phyloP scores from a whole-genome alignment of 345 rosid genomes.

The Pseudoturritis turrita region DNA sequence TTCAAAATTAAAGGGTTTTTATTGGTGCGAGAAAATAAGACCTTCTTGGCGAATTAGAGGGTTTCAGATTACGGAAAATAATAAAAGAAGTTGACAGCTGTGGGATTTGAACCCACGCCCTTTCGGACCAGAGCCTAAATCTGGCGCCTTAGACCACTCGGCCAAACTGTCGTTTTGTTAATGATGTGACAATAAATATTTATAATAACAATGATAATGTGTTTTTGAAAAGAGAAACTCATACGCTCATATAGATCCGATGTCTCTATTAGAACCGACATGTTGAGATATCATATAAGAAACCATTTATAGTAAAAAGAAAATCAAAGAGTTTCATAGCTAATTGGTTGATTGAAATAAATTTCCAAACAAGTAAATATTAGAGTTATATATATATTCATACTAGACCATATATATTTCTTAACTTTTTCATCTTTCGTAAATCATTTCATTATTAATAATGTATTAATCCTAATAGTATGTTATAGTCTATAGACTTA shows the following conservation, averaged over 20 bases:
- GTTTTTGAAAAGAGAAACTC: too few species aligned
- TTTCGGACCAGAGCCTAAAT: constrained; percentile 99
- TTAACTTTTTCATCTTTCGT: not conserved
- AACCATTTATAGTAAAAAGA: not conserved
- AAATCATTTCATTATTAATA: not conserved
- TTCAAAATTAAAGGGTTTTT: not conserved
- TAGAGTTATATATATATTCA: not conserved
- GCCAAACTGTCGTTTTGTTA: constrained; percentile 65
- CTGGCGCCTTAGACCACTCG: constrained; percentile 99
- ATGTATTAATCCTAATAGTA: not conserved
- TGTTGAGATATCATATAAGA: not conserved
- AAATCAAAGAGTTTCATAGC: not conserved
- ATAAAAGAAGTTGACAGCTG: constrained; percentile 55
- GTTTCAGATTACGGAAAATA: not conserved
- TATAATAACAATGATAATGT: too few species aligned
- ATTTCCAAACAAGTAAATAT: not conserved
- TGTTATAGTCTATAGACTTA: not conserved
- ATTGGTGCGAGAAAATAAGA: not conserved
- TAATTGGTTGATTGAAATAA: not conserved
- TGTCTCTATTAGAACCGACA: constrained; percentile 4
- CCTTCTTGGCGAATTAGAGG: not conserved
- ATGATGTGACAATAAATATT: fast-evolving
- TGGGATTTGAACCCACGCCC: constrained; percentile 99
- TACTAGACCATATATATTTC: not conserved
- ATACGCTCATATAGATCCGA: not conserved